Evolutionary conservation across 1,284 basidiomycete genomes (phyloP).

Genomic region (Ganoderma multipileum): DNA sequence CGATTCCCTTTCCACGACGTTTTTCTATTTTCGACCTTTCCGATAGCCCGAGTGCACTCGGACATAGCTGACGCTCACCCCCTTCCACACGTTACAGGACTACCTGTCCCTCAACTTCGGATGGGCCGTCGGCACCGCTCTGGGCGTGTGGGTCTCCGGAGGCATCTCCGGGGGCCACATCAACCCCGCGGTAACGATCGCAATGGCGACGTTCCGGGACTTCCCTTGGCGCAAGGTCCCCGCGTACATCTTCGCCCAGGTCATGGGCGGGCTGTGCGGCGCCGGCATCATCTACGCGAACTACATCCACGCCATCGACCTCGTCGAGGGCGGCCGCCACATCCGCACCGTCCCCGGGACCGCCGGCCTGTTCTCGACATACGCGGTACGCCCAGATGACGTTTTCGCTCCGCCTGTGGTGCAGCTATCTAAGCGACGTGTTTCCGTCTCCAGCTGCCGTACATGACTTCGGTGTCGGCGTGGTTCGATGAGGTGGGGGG

Average conservation of each 20-base stretch:
- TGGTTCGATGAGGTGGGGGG: conserved; percentile 66
- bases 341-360: conserved; percentile 72
- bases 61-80: conserved; percentile 12
- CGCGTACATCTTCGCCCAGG: conserved; percentile 72
- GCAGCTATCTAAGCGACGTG: neutral
- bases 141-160: conserved; percentile 73
- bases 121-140: conserved; percentile 70
- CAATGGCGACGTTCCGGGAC: conserved; percentile 69
- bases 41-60: conserved; percentile 4
- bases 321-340: conserved; percentile 66
- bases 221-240: conserved; percentile 86
- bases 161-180: conserved; percentile 81
- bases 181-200: conserved; percentile 81
- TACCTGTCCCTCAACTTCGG: conserved; percentile 68
- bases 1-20: neutral
- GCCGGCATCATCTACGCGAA: conserved; percentile 76
- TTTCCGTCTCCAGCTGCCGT: conserved; percentile 49
- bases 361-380: conserved; percentile 75
- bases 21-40: neutral
- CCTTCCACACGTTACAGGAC: conserved; percentile 44
- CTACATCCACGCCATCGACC: conserved; percentile 78
- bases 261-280: conserved; percentile 74
- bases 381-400: conserved; percentile 55
- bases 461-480: conserved; percentile 61
- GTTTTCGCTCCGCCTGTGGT: neutral